Percentiles rank a stretch among this genome's conserved stretches.
Evolutionary conservation across 2,329 filamentous ascomycete species (phyloP).

Genomic region (Arthroderma sp.): DNA sequence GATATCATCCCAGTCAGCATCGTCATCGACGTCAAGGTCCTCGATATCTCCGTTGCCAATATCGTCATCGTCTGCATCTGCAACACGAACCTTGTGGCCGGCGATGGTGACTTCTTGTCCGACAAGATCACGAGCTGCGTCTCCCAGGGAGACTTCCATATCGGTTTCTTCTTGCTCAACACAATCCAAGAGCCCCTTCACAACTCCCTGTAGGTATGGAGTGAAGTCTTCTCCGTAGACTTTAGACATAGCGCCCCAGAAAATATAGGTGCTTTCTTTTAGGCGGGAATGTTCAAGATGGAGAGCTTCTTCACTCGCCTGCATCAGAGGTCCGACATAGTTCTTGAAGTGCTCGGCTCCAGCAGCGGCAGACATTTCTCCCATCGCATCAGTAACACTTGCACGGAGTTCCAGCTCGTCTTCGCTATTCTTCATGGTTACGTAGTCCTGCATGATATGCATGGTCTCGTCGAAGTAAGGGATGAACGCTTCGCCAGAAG

Average conservation of each 20-base stretch:
- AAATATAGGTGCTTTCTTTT: constrained; percentile 90
- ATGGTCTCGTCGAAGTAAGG: constrained; percentile 90
- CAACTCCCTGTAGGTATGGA: constrained; percentile 34
- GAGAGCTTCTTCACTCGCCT: constrained; percentile 80
- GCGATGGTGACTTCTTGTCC: constrained; percentile 64
- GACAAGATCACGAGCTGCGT: constrained; percentile 59
- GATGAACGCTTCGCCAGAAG: constrained; percentile 67
- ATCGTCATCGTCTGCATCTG: constrained; percentile 47
- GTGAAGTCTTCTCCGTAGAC: constrained; percentile 62
- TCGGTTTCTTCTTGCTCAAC: constrained; percentile 82
- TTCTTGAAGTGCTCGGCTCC: constrained; percentile 77
- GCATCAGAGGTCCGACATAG: constrained; percentile 82
- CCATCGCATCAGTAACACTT: constrained; percentile 83
- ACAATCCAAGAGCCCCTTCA: constrained; percentile 57
- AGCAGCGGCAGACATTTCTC: constrained; percentile 80
- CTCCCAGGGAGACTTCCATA: constrained; percentile 60
- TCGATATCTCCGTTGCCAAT: constrained; percentile 47
- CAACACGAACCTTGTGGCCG: constrained; percentile 76
- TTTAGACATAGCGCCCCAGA: constrained; percentile 90
- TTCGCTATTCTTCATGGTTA: constrained; percentile 73
- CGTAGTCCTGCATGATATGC: constrained; percentile 72
- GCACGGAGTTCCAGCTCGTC: constrained; percentile 83
- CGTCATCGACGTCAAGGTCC: constrained; percentile 58
- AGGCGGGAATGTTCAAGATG: constrained; percentile 78
- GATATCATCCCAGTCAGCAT: constrained; percentile 73